phyloP scores from a whole-genome alignment of 2,329 filamentous ascomycete species.

The Cytospora leucostoma region DNA sequence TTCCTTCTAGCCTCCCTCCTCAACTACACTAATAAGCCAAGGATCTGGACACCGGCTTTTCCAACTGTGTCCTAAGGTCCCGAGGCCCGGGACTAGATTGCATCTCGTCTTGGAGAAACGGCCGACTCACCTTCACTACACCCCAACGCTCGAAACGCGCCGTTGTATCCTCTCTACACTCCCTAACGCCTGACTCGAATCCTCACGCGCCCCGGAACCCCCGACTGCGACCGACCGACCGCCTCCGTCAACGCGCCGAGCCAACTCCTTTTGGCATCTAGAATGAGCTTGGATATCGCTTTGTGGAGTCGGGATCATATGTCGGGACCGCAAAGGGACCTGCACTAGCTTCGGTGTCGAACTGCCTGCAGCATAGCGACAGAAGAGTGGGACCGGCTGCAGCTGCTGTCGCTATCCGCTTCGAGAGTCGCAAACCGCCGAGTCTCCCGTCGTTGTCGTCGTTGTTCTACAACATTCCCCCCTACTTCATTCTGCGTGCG shows the following conservation, averaged over 20 bases:
- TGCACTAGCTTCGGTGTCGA: constrained; percentile 13
- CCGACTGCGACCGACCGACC: neutral
- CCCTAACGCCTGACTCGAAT: neutral
- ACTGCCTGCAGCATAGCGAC: constrained; percentile 5
- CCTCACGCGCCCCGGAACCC: neutral
- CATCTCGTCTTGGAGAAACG: neutral
- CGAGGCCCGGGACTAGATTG: neutral
- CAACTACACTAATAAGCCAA: neutral
- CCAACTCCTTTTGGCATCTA: constrained; percentile 18
- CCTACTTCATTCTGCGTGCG: constrained; percentile 7
- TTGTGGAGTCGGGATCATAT: constrained; percentile 27
- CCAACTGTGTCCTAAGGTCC: neutral
- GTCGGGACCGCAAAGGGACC: constrained; percentile 22
- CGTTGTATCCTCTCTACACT: neutral
- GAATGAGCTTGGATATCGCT: constrained; percentile 26
- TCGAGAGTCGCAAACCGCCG: neutral
- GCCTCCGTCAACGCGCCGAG: constrained; percentile 12
- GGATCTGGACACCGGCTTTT: neutral
- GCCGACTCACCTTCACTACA: neutral
- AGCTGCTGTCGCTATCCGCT: constrained; percentile 4
- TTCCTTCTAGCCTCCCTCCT: neutral
- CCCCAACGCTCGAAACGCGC: neutral
- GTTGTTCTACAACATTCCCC: neutral
- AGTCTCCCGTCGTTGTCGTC: neutral
- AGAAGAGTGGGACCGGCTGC: constrained; percentile 12